Conservation (phyloP, 495 filamentous ascomycete genomes). For the Podospora appendiculata region DNA sequence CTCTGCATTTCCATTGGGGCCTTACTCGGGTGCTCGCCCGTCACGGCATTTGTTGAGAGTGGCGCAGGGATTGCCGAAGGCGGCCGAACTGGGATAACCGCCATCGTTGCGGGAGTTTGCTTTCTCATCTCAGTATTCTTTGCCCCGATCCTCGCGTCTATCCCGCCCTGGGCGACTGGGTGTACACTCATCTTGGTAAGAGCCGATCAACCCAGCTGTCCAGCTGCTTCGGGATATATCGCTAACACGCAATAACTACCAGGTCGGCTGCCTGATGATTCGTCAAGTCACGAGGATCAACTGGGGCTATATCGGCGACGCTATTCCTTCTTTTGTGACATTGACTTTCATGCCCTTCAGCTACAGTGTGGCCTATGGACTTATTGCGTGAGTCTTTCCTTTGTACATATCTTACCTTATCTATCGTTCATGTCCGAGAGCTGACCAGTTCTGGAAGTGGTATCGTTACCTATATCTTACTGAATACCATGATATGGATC, state of each 20-base stretch:
- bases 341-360: constrained; percentile 76
- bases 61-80: constrained; percentile 79
- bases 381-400: constrained; percentile 52
- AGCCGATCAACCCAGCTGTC: not conserved
- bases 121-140: constrained; percentile 79
- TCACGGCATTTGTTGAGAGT: constrained; percentile 77
- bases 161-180: constrained; percentile 79
- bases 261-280: constrained; percentile 52
- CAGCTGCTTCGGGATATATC: too few species aligned
- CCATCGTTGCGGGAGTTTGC: constrained; percentile 62
- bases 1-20: constrained; percentile 74
- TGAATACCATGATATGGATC: constrained; percentile 58
- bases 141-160: constrained; percentile 73
- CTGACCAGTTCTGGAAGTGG: constrained; percentile 36
- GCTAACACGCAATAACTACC: not conserved
- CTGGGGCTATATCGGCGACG: constrained; percentile 55
- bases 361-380: constrained; percentile 71
- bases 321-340: constrained; percentile 72
- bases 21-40: constrained; percentile 66
- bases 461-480: constrained; percentile 60
- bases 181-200: constrained; percentile 69
- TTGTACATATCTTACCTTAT: not conserved
- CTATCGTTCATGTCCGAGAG: not conserved
- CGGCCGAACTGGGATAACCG: constrained; percentile 70
- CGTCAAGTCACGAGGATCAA: constrained; percentile 47